Percentiles rank a stretch among this genome's conserved stretches.
Conservation (phyloP, 768 basidiomycete genomes). For the Lentinula raphanica region DNA sequence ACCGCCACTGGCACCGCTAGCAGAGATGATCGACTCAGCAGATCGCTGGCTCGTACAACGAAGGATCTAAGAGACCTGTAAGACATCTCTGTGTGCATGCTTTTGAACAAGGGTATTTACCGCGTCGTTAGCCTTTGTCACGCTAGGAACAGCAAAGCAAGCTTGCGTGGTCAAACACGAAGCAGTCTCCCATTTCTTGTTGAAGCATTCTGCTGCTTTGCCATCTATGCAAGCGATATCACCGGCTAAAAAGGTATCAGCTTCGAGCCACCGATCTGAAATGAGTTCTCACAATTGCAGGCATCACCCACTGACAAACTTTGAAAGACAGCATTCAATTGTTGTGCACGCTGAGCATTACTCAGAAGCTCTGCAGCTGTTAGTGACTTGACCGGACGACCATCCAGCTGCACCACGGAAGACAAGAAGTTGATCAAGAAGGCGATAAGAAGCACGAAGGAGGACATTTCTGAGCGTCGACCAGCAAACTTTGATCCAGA, state of each 20-base stretch:
- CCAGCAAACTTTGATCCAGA: neutral
- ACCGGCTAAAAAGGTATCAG: neutral
- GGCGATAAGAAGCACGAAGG: neutral
- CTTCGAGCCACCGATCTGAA: neutral
- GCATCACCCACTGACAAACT: neutral
- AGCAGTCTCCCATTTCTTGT: neutral
- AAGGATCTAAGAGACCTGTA: neutral
- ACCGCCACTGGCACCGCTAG: neutral
- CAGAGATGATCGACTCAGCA: neutral
- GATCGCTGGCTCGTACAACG: neutral
- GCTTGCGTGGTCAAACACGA: neutral
- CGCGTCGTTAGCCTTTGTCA: neutral
- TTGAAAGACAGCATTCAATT: neutral
- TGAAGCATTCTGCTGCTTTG: neutral
- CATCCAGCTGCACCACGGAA: neutral
- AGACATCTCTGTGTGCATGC: neutral
- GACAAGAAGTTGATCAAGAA: neutral
- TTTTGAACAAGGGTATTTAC: neutral
- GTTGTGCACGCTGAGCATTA: neutral
- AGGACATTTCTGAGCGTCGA: neutral
- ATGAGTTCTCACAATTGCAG: neutral
- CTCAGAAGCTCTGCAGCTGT: neutral
- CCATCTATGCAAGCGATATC: slow-evolving; percentile 1
- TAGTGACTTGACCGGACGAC: neutral
- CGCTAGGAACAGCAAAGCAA: slow-evolving; percentile 1